A percentile compares a stretch with the other conserved stretches of the same genome.
phyloP scores from a whole-genome alignment of 805 yeast species.

The Kodamaea kakaduensis region DNA sequence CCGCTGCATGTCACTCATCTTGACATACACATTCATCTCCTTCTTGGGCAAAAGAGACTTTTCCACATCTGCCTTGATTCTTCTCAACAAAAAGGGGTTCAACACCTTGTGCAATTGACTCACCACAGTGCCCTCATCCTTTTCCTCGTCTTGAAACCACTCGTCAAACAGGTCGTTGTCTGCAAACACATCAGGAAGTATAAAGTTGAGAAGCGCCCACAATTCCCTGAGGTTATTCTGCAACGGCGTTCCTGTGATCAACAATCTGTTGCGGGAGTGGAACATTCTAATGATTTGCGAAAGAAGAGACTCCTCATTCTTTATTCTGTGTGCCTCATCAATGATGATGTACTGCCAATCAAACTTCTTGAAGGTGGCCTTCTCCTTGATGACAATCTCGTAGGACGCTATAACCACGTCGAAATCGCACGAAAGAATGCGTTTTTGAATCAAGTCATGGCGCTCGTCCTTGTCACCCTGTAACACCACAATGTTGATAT shows the following conservation, averaged over 20 bases:
- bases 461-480: conserved; percentile 76
- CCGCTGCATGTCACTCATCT: conserved; percentile 76
- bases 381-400: conserved; percentile 75
- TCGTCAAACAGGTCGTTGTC: conserved; percentile 70
- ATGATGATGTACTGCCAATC: conserved; percentile 74
- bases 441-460: conserved; percentile 46
- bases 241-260: conserved; percentile 79
- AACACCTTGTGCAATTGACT: conserved; percentile 71
- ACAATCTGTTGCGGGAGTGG: conserved; percentile 62
- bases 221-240: conserved; percentile 77
- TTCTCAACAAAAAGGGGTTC: conserved; percentile 69
- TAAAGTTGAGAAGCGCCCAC: conserved; percentile 76
- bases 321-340: conserved; percentile 82
- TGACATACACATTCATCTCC: conserved; percentile 68
- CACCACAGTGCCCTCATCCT: conserved; percentile 29
- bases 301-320: conserved; percentile 68
- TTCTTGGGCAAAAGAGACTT: conserved; percentile 70
- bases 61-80: conserved; percentile 80
- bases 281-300: conserved; percentile 74
- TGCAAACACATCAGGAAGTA: conserved; percentile 74
- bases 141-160: conserved; percentile 53
- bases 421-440: conserved; percentile 56
- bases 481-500: conserved; percentile 61
- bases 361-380: conserved; percentile 59
- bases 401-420: conserved; percentile 71